A percentile compares a stretch with the other conserved stretches of the same genome.
Evolutionary conservation across 2,329 filamentous ascomycete species (phyloP).

Genomic region (Monilinia fructicola): DNA sequence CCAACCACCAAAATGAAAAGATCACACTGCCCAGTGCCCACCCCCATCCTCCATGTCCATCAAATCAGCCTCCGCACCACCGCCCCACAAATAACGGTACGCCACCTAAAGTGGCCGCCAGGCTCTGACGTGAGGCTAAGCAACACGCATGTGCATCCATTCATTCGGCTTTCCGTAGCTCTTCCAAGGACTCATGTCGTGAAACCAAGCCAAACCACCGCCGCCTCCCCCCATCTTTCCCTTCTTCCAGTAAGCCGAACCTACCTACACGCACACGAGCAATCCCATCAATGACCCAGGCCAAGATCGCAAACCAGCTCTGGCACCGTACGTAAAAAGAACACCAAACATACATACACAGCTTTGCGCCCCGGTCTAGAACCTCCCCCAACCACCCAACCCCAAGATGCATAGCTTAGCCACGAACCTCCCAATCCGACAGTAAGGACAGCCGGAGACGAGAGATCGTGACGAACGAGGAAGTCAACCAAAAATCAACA

Average conservation of each 20-base stretch:
- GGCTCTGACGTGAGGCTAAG: conserved; percentile 11
- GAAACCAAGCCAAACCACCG: background rate
- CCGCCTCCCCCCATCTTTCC: too few species aligned
- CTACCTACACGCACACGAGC: background rate
- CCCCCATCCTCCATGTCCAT: background rate
- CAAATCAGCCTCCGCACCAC: background rate
- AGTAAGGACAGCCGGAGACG: too few species aligned
- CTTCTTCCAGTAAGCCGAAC: conserved; percentile 9
- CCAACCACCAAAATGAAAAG: background rate
- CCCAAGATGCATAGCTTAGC: too few species aligned
- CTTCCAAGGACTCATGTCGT: background rate
- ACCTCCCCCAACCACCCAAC: too few species aligned
- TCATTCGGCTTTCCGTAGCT: background rate
- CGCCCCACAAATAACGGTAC: conserved; percentile 5
- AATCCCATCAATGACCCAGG: too few species aligned
- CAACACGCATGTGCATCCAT: background rate
- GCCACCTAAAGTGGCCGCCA: background rate
- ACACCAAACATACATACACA: background rate
- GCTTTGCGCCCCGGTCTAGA: too few species aligned
- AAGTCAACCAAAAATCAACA: too few species aligned
- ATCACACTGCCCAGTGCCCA: too few species aligned
- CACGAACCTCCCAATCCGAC: too few species aligned
- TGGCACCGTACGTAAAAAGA: background rate
- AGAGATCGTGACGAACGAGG: too few species aligned
- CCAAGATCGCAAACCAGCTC: background rate